Base-by-base conservation (phyloP, 2,329 filamentous ascomycete species). In the Cladosporium sp. region DNA sequence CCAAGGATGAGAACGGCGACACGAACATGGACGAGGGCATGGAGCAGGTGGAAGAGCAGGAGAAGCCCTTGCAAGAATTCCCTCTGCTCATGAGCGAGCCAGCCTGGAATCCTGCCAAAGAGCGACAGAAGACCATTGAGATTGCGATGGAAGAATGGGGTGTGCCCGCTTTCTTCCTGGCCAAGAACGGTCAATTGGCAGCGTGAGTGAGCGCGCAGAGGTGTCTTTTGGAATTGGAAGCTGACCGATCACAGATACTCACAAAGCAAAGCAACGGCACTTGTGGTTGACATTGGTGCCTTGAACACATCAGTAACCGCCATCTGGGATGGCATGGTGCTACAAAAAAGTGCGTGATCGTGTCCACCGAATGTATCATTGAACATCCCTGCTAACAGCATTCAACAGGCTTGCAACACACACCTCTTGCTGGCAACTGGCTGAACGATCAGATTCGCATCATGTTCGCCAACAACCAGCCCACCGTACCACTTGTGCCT, bases 81-180 rank as follows among this genome's bases (percentile, higher is more conserved):
- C 95, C 93, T 7, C 74, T 99, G 54, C 77, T 99, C 53, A 86
- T 99, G 81, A 96, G 89, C 1, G 93, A 99, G 71, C 88, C 91
- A 12, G 87, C 89, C 9, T 97, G 92, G 91, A 97, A 96, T 71
- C 80, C 84, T 20, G 71, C 81, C 38, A 96, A 96, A 74, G 83
- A 87, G 54, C 80, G 95, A 54, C 93, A 99, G 73, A 95, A 93
- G 80, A 85, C 86, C 36, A 92, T 96, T 63, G 93, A 99, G 73
- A 84, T 97, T 56, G 90, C 89, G 53, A 96, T 99, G 85, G 93
- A 99, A 77, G 88, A 84, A 65, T 99, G 93, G 90, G 91, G 89
- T 22, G 87, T 86, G 50, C 93, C 93, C 15, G 93, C 93, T 4
- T 97, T 96, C 70, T 99, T 92, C 80, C 77, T 97, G 54, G 89